Conservation (phyloP, 192 early-diverging fungal genomes). For the Linnemannia elongata region DNA sequence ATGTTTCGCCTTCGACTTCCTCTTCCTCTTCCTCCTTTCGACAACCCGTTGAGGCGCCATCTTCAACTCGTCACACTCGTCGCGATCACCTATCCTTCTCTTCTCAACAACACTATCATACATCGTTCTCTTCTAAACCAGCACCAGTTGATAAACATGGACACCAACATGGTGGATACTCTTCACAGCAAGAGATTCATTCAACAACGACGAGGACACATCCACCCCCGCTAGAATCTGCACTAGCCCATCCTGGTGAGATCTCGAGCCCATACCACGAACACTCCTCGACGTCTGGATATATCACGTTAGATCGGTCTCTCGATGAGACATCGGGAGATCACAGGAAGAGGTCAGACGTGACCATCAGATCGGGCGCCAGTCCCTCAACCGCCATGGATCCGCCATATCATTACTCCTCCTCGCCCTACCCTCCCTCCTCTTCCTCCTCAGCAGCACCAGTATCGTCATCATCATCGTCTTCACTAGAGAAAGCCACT, state of each 20-base stretch:
- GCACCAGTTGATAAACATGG: background rate
- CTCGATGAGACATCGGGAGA: background rate
- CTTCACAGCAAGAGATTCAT: background rate
- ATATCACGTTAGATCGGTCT: background rate
- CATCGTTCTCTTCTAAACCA: background rate
- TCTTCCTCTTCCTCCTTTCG: constrained; percentile 2
- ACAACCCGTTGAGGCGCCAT: background rate
- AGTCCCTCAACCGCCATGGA: background rate
- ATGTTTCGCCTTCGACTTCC: background rate
- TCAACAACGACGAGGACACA: background rate
- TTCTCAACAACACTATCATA: background rate
- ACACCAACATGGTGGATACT: background rate
- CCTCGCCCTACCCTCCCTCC: background rate
- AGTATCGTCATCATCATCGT: background rate
- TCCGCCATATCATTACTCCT: background rate
- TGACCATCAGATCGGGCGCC: background rate
- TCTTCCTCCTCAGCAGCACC: background rate
- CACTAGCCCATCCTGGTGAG: background rate
- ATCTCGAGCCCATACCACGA: background rate
- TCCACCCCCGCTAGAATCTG: background rate
- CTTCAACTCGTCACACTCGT: background rate
- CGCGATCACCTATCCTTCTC: background rate
- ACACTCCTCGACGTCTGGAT: background rate
- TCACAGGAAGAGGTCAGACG: background rate
- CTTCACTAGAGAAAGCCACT: too few species aligned